Conservation (phyloP, 495 filamentous ascomycete genomes). For the Apiosordaria backusii region DNA sequence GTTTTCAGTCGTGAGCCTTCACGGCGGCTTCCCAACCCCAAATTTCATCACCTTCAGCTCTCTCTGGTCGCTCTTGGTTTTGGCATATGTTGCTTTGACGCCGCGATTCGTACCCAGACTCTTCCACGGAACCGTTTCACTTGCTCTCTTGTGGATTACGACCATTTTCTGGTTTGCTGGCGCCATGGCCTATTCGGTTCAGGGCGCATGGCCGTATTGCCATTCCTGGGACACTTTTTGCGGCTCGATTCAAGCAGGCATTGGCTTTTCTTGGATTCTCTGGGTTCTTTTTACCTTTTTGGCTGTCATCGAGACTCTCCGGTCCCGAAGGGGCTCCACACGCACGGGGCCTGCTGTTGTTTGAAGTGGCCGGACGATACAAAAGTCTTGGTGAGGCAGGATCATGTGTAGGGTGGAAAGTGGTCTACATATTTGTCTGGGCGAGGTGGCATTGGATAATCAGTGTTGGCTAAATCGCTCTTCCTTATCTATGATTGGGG, state of each 20-base stretch:
- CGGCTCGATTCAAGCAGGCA: slow-evolving; percentile 40
- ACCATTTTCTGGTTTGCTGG: slow-evolving; percentile 87
- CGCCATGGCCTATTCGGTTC: slow-evolving; percentile 67
- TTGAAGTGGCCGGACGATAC: neutral
- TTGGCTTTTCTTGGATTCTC: slow-evolving; percentile 48
- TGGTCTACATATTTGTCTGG: neutral
- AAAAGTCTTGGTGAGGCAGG: neutral
- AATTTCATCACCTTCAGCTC: slow-evolving; percentile 73
- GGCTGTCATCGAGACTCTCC: slow-evolving; percentile 35
- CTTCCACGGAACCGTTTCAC: slow-evolving; percentile 58
- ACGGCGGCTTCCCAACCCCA: slow-evolving; percentile 43
- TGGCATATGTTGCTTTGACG: slow-evolving; percentile 61
- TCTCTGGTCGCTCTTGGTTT: slow-evolving; percentile 67
- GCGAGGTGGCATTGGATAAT: neutral
- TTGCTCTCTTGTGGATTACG: slow-evolving; percentile 66
- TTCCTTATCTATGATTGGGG: too few species aligned
- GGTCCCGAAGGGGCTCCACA: slow-evolving; percentile 22
- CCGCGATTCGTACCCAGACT: slow-evolving; percentile 57
- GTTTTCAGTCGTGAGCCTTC: slow-evolving; percentile 33
- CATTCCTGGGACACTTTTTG: slow-evolving; percentile 28
- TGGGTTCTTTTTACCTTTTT: slow-evolving; percentile 43
- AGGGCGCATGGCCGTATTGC: slow-evolving; percentile 46
- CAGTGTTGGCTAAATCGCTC: too few species aligned
- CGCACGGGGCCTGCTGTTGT: neutral
- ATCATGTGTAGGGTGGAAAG: neutral